A percentile compares a stretch with the other conserved stretches of the same genome.
These are phyloP conservation scores for Claviceps purpurea DNA, from an alignment of 2,329 filamentous ascomycete species.

Conservation along the genomic window DNA sequence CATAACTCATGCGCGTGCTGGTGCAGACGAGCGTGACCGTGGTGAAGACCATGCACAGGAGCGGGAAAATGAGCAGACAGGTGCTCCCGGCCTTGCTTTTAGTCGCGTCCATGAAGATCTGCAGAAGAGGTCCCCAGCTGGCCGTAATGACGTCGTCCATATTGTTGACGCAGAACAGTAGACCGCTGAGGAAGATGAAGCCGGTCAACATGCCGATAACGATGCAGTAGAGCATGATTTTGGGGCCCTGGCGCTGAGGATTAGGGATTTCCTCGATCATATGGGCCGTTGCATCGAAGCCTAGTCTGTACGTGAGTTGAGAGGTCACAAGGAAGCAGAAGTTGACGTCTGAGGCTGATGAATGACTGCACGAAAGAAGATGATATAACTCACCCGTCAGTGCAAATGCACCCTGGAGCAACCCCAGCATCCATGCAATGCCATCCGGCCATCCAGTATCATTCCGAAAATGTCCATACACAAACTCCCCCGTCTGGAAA, in stretches of 20 bases:
- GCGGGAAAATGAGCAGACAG: conserved; percentile 52
- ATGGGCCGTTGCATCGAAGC: conserved; percentile 35
- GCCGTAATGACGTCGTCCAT: conserved; percentile 43
- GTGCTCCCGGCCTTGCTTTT: conserved; percentile 46
- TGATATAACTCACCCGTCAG: conserved; percentile 21
- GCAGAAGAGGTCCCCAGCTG: conserved; percentile 42
- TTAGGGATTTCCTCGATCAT: conserved; percentile 48
- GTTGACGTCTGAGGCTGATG: too few species aligned
- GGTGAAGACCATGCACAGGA: conserved; percentile 52
- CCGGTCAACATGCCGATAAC: conserved; percentile 50
- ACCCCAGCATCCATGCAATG: conserved; percentile 41
- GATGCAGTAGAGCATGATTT: conserved; percentile 54
- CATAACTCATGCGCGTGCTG: conserved; percentile 52
- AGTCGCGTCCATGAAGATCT: conserved; percentile 54
- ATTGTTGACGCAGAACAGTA: conserved; percentile 51
- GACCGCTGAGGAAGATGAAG: conserved; percentile 46
- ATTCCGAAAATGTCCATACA: conserved; percentile 57
- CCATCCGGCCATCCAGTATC: conserved; percentile 57
- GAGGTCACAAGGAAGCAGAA: background rate
- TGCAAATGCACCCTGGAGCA: conserved; percentile 38
- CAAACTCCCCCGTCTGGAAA: conserved; percentile 50
- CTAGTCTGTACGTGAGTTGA: conserved; percentile 6
- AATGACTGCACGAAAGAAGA: background rate
- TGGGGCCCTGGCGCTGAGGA: conserved; percentile 43
- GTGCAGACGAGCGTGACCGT: conserved; percentile 53